phyloP scores from a whole-genome alignment of 2,329 filamentous ascomycete genomes.

The Stachybotrys echinatus region DNA sequence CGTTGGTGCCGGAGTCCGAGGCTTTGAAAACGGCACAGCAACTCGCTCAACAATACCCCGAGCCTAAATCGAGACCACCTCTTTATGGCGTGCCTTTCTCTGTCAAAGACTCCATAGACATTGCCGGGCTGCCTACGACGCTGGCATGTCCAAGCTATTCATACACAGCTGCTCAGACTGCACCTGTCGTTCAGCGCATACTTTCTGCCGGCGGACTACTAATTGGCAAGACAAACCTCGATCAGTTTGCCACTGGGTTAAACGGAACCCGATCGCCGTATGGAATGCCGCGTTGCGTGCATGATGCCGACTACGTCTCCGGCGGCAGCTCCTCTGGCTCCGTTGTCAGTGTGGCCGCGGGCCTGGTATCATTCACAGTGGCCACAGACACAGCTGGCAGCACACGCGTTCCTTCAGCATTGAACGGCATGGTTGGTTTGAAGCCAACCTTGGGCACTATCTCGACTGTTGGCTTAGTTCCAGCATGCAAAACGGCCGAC shows the following conservation, averaged over 20 bases:
- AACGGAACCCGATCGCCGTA: constrained; percentile 56
- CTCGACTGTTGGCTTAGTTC: constrained; percentile 42
- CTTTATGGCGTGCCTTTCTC: constrained; percentile 54
- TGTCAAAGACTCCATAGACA: constrained; percentile 53
- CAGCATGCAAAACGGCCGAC: constrained; percentile 52
- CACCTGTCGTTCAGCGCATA: constrained; percentile 42
- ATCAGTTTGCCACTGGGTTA: constrained; percentile 59
- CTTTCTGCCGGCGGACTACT: constrained; percentile 49
- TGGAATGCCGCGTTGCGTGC: constrained; percentile 49
- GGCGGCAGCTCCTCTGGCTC: constrained; percentile 57
- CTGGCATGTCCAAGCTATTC: constrained; percentile 44
- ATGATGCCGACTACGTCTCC: constrained; percentile 28
- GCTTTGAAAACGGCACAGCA: constrained; percentile 1
- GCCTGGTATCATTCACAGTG: constrained; percentile 49
- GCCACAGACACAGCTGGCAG: constrained; percentile 53
- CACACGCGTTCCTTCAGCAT: constrained; percentile 45
- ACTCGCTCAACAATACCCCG: not conserved
- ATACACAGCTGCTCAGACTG: constrained; percentile 37
- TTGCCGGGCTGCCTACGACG: constrained; percentile 44
- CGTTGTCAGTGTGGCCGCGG: constrained; percentile 47
- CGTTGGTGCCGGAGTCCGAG: constrained; percentile 3
- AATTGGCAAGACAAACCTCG: constrained; percentile 55
- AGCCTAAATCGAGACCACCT: constrained; percentile 17
- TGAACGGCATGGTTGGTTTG: constrained; percentile 47
- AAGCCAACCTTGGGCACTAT: constrained; percentile 49